Evolutionary conservation across 1,284 basidiomycete species (phyloP).

Genomic region (Pholiota adiposa): DNA sequence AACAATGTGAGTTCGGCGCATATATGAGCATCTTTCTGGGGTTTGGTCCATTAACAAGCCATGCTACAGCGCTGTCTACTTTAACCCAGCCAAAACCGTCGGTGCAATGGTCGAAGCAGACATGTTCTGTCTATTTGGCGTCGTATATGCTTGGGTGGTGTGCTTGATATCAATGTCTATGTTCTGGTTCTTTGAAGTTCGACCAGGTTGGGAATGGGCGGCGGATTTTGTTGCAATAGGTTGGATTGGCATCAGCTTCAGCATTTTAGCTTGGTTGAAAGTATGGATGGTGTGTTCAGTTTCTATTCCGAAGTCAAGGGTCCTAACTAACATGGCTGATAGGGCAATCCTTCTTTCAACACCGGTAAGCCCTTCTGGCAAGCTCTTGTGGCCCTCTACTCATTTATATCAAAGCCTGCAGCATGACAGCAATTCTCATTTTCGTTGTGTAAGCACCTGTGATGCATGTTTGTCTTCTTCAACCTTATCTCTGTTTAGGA

Average conservation of each 20-base stretch:
- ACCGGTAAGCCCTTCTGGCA: conserved; percentile 61
- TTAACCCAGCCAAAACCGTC: conserved; percentile 83
- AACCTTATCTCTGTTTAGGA: conserved; percentile 40
- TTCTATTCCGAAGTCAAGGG: neutral
- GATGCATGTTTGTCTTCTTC: neutral
- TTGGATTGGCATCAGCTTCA: conserved; percentile 87
- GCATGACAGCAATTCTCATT: conserved; percentile 88
- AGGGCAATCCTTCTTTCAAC: conserved; percentile 86
- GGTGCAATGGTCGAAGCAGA: conserved; percentile 93
- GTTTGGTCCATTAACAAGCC: neutral
- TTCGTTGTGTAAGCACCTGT: conserved; percentile 74
- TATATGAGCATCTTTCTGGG: neutral
- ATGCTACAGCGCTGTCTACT: conserved; percentile 69
- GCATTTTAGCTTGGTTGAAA: conserved; percentile 84
- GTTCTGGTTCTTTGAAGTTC: conserved; percentile 78
- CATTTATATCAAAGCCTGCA: conserved; percentile 65
- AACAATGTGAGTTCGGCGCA: conserved; percentile 65
- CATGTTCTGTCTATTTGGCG: conserved; percentile 74
- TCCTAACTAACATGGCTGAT: neutral
- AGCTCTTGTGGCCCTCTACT: neutral
- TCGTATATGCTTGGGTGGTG: conserved; percentile 76
- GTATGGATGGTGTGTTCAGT: conserved; percentile 69
- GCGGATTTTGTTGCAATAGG: conserved; percentile 71
- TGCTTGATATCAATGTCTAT: conserved; percentile 77
- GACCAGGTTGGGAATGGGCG: conserved; percentile 70